These are phyloP conservation scores for Salix viminalis DNA, from an alignment of 345 rosid species.

Conservation along the genomic window DNA sequence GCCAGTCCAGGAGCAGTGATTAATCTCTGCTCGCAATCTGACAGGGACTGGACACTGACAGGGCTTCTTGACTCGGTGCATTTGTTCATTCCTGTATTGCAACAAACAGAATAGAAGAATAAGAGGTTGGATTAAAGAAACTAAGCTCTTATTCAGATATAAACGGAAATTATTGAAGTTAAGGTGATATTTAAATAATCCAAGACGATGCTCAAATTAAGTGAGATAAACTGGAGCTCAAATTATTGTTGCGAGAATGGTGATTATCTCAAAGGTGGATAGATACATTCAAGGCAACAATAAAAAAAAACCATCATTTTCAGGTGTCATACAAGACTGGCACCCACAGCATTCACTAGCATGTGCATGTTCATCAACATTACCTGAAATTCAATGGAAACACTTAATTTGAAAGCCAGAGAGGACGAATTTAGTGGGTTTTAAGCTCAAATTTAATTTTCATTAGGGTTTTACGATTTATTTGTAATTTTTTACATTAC, in stretches of 20 bases:
- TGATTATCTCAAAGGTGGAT: background rate
- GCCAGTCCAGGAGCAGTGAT: background rate
- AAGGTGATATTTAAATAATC: no score
- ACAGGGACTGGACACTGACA: slow-evolving; percentile 27
- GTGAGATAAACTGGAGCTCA: background rate
- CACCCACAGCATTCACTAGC: background rate
- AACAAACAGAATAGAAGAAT: background rate
- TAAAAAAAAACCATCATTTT: background rate
- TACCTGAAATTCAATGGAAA: background rate
- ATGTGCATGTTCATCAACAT: background rate
- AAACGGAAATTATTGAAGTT: background rate
- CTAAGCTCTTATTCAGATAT: background rate
- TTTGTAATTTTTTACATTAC: no score
- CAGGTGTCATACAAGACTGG: background rate
- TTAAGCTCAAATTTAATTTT: no score
- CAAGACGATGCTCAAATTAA: background rate
- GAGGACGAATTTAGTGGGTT: background rate
- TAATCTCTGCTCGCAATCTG: slow-evolving; percentile 27
- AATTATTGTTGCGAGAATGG: background rate
- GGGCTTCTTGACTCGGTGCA: slow-evolving; percentile 45
- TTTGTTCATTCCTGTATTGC: slow-evolving; percentile 41
- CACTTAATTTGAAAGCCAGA: background rate
- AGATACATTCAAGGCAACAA: background rate
- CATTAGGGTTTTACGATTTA: no score
- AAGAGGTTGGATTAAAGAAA: background rate